Base-by-base conservation (phyloP, 768 basidiomycete species). In the Mycena vitilis region DNA sequence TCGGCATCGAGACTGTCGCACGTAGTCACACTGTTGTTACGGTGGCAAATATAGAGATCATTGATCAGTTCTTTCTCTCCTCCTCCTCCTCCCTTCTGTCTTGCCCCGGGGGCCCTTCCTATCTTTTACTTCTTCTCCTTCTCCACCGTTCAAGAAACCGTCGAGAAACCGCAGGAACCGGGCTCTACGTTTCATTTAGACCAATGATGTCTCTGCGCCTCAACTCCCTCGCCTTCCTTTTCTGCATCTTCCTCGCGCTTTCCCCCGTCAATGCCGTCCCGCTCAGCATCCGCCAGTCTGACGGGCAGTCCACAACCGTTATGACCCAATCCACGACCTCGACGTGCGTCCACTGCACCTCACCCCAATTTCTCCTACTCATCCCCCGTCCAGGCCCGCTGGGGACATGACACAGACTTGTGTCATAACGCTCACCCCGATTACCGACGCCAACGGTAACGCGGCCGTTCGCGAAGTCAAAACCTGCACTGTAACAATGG, bases 391-490 rank as follows among this genome's bases (percentile, higher is more conserved):
- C 68, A 89, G 89, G 60, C 64, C 82, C 52, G 79, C 82, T 63
- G 89, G 90, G 20, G 76, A 78, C 36, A 78, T 88, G 76, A 86
- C 81, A 48, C 82, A 88, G 79, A 88, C 84, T n/a, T 92, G 91
- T 75, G 80, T 84, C 12, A 79, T 88, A 55, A 85, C 86, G 12
- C 81, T 91, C 54, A 89, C 85, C 5, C 89, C 87, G 8, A 81
- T 86, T 51, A 85, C 81, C 58, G 86, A 83, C 71, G 74, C 77
- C 5, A 78, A 84, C 70, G 89, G 89, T 20, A 72, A 83, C n/a
- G 79, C 80, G 49, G 83, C 82, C 16, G 81, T 90, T 23, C 79
- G 83, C 72, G 85, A 90, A 71, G 84, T 89, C 55, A 80, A 79
- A 71, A 83, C 81, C 37, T 91, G 90, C 73, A 86, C 83, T 30